phyloP scores from a whole-genome alignment of 139 green algal species.

The Volvox africanus region DNA sequence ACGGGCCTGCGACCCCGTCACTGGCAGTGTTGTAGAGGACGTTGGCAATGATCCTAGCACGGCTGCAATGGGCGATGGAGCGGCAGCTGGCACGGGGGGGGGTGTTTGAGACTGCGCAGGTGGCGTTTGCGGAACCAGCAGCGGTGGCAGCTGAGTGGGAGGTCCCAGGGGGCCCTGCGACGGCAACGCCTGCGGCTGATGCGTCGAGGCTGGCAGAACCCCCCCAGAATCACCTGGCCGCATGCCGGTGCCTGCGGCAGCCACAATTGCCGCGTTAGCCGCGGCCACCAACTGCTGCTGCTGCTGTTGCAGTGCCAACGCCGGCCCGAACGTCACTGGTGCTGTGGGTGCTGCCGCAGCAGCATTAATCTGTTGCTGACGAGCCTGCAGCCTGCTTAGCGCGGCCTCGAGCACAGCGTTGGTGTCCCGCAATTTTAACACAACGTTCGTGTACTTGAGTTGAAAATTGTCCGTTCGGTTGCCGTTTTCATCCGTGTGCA shows the following conservation, averaged over 20 bases:
- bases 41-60: neutral
- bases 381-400: conserved; percentile 52
- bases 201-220: neutral
- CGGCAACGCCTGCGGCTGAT: neutral
- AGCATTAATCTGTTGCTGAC: conserved; percentile 44
- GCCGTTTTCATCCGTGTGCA: conserved; percentile 58
- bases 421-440: conserved; percentile 62
- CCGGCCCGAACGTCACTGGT: neutral
- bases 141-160: neutral
- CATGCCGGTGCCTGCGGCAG: neutral
- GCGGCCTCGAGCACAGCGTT: conserved; percentile 59
- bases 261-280: neutral
- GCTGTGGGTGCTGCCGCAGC: neutral
- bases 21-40: neutral
- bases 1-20: neutral
- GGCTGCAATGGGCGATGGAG: neutral
- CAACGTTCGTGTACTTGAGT: conserved; percentile 66
- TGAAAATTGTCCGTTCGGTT: conserved; percentile 57
- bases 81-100: neutral
- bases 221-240: neutral
- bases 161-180: neutral
- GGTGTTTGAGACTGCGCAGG: neutral
- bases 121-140: neutral
- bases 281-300: conserved; percentile 12
- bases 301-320: conserved; percentile 10